A percentile compares a stretch with the other conserved stretches of the same genome.
These are phyloP conservation scores for Capsicum pubescens DNA, from an alignment of 257 asterid species.

Conservation along the genomic window DNA sequence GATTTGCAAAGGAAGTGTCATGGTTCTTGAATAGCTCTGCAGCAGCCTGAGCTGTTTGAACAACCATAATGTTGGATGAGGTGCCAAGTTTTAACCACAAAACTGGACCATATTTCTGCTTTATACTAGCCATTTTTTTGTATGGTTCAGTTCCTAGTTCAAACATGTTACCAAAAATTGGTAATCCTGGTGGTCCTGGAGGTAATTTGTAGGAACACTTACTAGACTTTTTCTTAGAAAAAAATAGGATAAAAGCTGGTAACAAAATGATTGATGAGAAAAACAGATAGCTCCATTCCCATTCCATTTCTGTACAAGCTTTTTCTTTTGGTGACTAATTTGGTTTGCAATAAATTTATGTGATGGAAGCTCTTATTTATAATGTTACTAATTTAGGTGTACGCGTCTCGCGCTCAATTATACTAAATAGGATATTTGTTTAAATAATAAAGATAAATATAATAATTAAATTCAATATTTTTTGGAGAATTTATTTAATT, in stretches of 20 bases:
- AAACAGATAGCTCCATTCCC: constrained; percentile 35
- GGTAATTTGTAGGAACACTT: constrained; percentile 29
- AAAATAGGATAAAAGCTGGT: constrained; percentile 25
- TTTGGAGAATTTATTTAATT: no score
- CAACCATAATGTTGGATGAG: constrained; percentile 47
- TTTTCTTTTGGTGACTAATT: not conserved
- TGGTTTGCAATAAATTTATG: not conserved
- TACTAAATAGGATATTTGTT: no score
- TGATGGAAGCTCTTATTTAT: not conserved
- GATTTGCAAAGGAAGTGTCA: constrained; percentile 52
- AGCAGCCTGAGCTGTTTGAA: constrained; percentile 26
- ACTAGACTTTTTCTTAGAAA: not conserved
- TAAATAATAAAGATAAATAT: no score
- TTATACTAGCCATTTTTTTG: constrained; percentile 41
- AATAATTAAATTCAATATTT: no score
- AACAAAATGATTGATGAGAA: constrained; percentile 29
- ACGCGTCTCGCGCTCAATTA: no score
- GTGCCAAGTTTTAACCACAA: constrained; percentile 58
- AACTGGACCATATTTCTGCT: constrained; percentile 47
- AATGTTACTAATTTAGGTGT: no score
- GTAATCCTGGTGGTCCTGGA: constrained; percentile 46
- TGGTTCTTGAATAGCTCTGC: constrained; percentile 54
- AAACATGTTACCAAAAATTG: constrained; percentile 8
- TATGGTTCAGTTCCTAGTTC: constrained; percentile 47
- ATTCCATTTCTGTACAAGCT: constrained; percentile 17